These are phyloP conservation scores for Botrytis hyacinthi DNA, from an alignment of 2,329 filamentous ascomycete species.

Conservation along the genomic window DNA sequence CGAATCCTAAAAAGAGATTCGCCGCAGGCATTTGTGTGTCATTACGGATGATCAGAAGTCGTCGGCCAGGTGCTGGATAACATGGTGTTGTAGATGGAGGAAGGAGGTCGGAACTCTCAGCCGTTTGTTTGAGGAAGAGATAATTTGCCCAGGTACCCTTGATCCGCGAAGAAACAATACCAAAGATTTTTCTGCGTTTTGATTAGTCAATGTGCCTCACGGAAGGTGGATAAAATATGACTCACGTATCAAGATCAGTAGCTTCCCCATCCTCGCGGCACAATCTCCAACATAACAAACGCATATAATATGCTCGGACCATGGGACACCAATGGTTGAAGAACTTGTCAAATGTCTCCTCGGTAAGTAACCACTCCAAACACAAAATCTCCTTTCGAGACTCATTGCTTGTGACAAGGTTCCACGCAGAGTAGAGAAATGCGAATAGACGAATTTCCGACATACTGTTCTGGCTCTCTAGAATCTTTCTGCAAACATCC, in stretches of 20 bases:
- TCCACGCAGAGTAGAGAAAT: slow-evolving; percentile 66
- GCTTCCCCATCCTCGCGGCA: slow-evolving; percentile 58
- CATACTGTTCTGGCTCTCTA: slow-evolving; percentile 68
- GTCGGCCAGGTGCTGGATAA: slow-evolving; percentile 65
- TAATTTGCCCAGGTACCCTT: slow-evolving; percentile 63
- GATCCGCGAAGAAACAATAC: slow-evolving; percentile 54
- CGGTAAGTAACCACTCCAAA: slow-evolving; percentile 59
- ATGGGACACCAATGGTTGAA: slow-evolving; percentile 78
- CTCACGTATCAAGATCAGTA: slow-evolving; percentile 55
- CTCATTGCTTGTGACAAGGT: slow-evolving; percentile 53
- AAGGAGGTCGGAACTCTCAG: slow-evolving; percentile 48
- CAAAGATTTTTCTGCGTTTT: slow-evolving; percentile 54
- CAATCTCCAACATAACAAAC: slow-evolving; percentile 68
- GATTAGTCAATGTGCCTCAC: slow-evolving; percentile 29
- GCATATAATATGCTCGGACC: slow-evolving; percentile 74
- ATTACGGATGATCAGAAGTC: slow-evolving; percentile 68
- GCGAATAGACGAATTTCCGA: slow-evolving; percentile 68
- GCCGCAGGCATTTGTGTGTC: slow-evolving; percentile 47
- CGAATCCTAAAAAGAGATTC: slow-evolving; percentile 58
- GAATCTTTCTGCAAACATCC: slow-evolving; percentile 63
- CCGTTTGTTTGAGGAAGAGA: slow-evolving; percentile 56
- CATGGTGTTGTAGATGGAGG: slow-evolving; percentile 63
- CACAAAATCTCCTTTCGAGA: slow-evolving; percentile 59
- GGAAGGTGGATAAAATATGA: slow-evolving; percentile 26
- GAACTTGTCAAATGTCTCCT: slow-evolving; percentile 61